Percentiles rank a stretch among this genome's conserved stretches.
phyloP scores from a whole-genome alignment of 352 stramenopile species.

The Phytopythium sindhum region DNA sequence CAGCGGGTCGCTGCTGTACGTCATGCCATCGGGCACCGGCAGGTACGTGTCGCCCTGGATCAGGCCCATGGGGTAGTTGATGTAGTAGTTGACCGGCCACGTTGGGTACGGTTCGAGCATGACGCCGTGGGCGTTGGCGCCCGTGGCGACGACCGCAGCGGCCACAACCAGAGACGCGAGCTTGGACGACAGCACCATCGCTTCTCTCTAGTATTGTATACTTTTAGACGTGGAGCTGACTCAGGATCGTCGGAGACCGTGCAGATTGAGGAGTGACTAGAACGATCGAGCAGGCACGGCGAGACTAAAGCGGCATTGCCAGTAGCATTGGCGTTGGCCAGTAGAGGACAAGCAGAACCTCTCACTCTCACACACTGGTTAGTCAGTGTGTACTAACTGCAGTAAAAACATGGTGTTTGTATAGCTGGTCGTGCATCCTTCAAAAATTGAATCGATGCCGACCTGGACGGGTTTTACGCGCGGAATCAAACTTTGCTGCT shows the following conservation, averaged over 20 bases:
- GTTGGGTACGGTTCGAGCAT: conserved; percentile 33
- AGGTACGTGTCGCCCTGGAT: conserved; percentile 40
- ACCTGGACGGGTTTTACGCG: neutral
- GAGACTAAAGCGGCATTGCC: neutral
- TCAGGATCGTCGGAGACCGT: neutral
- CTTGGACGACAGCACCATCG: neutral
- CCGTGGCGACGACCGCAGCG: conserved; percentile 2
- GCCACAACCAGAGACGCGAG: neutral
- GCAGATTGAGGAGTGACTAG: neutral
- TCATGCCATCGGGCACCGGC: conserved; percentile 31
- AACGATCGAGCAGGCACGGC: neutral
- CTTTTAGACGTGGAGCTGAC: too few relatives aligned
- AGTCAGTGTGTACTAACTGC: too few relatives aligned
- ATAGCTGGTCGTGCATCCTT: neutral
- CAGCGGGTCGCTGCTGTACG: conserved; percentile 19
- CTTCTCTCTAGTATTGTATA: too few relatives aligned
- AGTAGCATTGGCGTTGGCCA: neutral
- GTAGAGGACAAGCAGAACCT: neutral
- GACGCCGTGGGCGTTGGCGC: conserved; percentile 21
- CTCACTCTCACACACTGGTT: too few relatives aligned
- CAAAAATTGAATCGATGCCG: neutral
- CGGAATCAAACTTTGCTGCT: neutral
- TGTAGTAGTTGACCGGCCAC: conserved; percentile 28
- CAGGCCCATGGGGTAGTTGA: conserved; percentile 24
- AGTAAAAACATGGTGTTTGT: neutral